Percentiles rank a stretch among this genome's conserved stretches.
Conservation (phyloP, 1,139 yeast species). For the Ogataea hybrid region DNA sequence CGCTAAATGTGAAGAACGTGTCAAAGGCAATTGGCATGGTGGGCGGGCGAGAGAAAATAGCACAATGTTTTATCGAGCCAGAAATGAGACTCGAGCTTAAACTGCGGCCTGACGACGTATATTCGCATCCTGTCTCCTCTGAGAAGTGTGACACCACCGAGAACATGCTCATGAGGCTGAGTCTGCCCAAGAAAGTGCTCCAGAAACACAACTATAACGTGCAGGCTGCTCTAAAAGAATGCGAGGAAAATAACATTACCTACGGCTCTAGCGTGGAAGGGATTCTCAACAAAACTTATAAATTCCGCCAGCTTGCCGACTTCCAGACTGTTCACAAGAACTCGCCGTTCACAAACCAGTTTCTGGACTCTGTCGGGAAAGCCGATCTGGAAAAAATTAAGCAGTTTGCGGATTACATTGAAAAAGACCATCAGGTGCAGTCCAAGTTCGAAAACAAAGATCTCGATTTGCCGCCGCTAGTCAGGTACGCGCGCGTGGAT, state of each 20-base stretch:
- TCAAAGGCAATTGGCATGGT: slow-evolving; percentile 68
- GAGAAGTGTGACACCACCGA: slow-evolving; percentile 44
- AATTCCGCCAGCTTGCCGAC: slow-evolving; percentile 86
- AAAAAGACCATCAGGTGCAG: slow-evolving; percentile 30
- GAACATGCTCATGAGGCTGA: slow-evolving; percentile 65
- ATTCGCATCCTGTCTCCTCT: slow-evolving; percentile 80
- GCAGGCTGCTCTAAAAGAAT: slow-evolving; percentile 47
- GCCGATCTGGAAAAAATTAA: slow-evolving; percentile 42
- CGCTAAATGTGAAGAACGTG: slow-evolving; percentile 64
- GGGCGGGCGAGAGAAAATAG: slow-evolving; percentile 63
- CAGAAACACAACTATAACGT: slow-evolving; percentile 48
- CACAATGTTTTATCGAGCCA: slow-evolving; percentile 36
- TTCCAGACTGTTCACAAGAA: slow-evolving; percentile 71
- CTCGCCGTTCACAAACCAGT: slow-evolving; percentile 47
- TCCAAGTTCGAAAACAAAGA: slow-evolving; percentile 36
- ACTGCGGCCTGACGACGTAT: slow-evolving; percentile 61
- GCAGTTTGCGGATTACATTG: slow-evolving; percentile 43
- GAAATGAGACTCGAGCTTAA: slow-evolving; percentile 51
- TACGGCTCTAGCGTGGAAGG: slow-evolving; percentile 60
- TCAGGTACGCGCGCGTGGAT: slow-evolving; percentile 71
- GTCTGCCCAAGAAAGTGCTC: slow-evolving; percentile 62
- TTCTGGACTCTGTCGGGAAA: slow-evolving; percentile 39
- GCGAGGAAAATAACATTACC: slow-evolving; percentile 27
- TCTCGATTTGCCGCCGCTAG: slow-evolving; percentile 82
- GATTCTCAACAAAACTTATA: slow-evolving; percentile 65